Conservation (phyloP, 352 stramenopile genomes). For the Phytophthora ohioensis region DNA sequence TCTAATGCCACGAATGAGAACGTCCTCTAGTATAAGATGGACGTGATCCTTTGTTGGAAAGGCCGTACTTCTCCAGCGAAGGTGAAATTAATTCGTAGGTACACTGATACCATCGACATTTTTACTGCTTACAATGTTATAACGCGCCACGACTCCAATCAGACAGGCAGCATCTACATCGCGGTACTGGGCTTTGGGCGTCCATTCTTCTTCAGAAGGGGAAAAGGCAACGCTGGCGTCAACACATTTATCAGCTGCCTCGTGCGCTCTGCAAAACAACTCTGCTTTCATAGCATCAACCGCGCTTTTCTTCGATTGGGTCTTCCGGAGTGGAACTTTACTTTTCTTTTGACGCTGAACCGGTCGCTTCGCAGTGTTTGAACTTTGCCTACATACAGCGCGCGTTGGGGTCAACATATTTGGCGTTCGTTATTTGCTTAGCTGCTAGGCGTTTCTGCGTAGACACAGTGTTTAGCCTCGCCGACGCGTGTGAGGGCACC, state of each 20-base stretch:
- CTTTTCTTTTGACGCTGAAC: too few species aligned
- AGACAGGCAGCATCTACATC: not conserved
- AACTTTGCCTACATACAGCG: too few species aligned
- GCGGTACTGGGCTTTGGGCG: not conserved
- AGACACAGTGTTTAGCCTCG: too few species aligned
- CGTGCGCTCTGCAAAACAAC: not conserved
- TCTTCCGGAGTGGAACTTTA: too few species aligned
- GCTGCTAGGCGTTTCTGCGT: too few species aligned
- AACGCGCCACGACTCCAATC: not conserved
- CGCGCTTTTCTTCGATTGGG: not conserved
- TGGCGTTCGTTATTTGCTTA: too few species aligned
- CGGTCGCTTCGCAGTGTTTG: too few species aligned
- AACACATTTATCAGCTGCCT: not conserved
- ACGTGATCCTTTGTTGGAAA: conserved; percentile 8
- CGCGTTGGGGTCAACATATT: too few species aligned
- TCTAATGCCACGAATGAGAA: conserved; percentile 1
- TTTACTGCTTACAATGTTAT: not conserved
- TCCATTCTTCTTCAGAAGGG: not conserved
- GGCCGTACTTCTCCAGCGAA: not conserved
- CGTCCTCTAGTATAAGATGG: not conserved
- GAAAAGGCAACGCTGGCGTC: not conserved
- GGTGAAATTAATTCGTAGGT: not conserved
- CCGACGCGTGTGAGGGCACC: too few species aligned
- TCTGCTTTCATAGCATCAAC: not conserved
- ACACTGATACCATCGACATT: not conserved